Base-by-base conservation (phyloP, 1,139 yeast species). In the Barnettozyma hawaiiensis region DNA sequence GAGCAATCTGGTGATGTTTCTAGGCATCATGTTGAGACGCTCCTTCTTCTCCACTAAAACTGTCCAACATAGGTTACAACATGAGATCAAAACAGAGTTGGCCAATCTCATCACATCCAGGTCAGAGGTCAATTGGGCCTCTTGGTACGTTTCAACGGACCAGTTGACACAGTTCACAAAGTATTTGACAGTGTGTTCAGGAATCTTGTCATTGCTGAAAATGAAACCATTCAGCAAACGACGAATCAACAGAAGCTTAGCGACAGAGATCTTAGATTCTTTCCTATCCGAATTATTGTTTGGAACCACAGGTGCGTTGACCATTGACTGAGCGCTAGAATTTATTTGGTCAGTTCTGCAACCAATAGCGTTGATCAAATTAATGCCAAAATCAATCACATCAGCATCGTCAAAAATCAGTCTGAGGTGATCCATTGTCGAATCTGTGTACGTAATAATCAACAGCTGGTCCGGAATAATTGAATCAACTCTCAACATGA, bases 21-120 rank as follows among this genome's bases (percentile, higher is more conserved):
- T 73, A 46, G 75, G 67, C 18, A 73, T 55, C 15, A 58, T 54
- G 32, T 63, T 58, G 31, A 65, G 66, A 5, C 53, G 56, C 7
- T 56, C 58, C 35, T 57, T 58, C 2, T 55, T 51, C 18, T 55
- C 54, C 8, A 57, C 55, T 31, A 64, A 56, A 11, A 63, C 58
- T 7, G 59, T 57, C 74, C 75, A 70, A 63, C 67, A 42, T 54
- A 60, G 37, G 53, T 57, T 62, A 55, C 78, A 71, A 20, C 73
- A 70, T 18, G 79, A 66, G 40, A 78, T 66, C 51, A 81, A 57
- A 24, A 80, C 67, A 33, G 81, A 74, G 49, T 77, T 72, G 0
- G 89, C 82, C 51, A 83, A 65, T 61, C 94, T 70, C 4, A 78
- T 61, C 19, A 81, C 78, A 37, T 76, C 81, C 28, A 76, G 54